Evolutionary conservation across 257 asterid genomes (phyloP).

Genomic region (Ophiorrhiza pumila): DNA sequence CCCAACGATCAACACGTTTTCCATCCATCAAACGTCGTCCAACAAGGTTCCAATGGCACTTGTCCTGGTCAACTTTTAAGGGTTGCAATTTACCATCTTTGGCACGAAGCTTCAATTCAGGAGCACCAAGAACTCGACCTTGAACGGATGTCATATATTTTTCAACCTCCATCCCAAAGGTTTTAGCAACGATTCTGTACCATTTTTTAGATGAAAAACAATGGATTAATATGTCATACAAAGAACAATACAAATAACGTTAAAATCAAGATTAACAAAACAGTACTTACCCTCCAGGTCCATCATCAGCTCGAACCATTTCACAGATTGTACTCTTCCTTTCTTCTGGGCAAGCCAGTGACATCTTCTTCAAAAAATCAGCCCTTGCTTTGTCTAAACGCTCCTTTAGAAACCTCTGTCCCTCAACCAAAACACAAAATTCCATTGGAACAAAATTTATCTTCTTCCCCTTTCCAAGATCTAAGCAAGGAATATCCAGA

Average conservation of each 20-base stretch:
- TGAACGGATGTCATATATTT: constrained; percentile 46
- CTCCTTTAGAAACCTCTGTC: constrained; percentile 63
- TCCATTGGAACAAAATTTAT: constrained; percentile 63
- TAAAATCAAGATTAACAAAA: background rate
- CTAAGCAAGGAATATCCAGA: constrained; percentile 52
- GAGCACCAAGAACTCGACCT: constrained; percentile 64
- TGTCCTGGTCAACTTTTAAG: constrained; percentile 43
- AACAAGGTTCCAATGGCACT: constrained; percentile 65
- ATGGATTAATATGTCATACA: background rate
- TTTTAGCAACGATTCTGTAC: constrained; percentile 20
- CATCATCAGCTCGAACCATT: constrained; percentile 59
- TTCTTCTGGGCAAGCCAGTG: constrained; percentile 43
- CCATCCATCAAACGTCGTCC: constrained; percentile 42
- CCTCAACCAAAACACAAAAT: constrained; percentile 58
- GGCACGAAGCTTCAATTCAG: constrained; percentile 48
- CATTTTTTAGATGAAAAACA: constrained; percentile 2
- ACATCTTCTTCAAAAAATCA: constrained; percentile 27
- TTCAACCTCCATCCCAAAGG: constrained; percentile 42
- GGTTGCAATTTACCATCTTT: constrained; percentile 24
- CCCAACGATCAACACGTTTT: constrained; percentile 56
- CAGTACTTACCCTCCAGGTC: constrained; percentile 68
- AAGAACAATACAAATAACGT: background rate
- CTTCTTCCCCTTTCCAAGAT: constrained; percentile 42
- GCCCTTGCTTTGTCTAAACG: constrained; percentile 26
- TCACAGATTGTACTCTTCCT: constrained; percentile 39